These are phyloP conservation scores for Citrus reticulata DNA, from an alignment of 345 rosid genomes.

Conservation along the genomic window DNA sequence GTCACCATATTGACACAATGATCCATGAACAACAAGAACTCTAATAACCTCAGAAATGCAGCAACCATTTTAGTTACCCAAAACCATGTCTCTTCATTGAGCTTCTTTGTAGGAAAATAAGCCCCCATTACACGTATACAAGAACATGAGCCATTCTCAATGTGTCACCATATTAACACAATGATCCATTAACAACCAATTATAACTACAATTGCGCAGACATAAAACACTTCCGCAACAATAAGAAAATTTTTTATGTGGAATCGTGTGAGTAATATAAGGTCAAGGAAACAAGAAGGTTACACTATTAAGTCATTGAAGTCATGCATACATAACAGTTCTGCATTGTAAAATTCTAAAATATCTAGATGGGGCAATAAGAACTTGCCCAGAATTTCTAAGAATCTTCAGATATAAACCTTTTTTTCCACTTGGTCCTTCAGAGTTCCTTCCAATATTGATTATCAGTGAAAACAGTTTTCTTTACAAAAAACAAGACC, in stretches of 20 bases:
- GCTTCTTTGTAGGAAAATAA: background rate
- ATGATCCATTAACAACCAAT: background rate
- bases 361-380: background rate
- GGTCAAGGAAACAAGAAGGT: background rate
- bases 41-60: background rate
- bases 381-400: background rate
- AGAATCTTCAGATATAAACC: background rate
- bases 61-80: background rate
- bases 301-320: background rate
- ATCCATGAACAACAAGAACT: too few species aligned
- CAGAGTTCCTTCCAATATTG: conserved; percentile 9
- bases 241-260: background rate
- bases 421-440: background rate
- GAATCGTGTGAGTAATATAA: background rate
- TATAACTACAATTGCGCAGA: background rate
- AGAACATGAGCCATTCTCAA: background rate
- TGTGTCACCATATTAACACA: background rate
- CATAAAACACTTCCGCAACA: background rate
- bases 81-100: background rate
- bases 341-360: background rate
- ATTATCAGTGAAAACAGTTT: conserved; percentile 3
- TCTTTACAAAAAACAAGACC: conserved; percentile 31
- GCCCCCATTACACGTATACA: background rate
- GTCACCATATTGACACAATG: background rate
- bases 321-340: background rate